A percentile compares a stretch with the other conserved stretches of the same genome.
Conservation (phyloP, 176 grass and related monocot species). For the Zoysia pacifica region DNA sequence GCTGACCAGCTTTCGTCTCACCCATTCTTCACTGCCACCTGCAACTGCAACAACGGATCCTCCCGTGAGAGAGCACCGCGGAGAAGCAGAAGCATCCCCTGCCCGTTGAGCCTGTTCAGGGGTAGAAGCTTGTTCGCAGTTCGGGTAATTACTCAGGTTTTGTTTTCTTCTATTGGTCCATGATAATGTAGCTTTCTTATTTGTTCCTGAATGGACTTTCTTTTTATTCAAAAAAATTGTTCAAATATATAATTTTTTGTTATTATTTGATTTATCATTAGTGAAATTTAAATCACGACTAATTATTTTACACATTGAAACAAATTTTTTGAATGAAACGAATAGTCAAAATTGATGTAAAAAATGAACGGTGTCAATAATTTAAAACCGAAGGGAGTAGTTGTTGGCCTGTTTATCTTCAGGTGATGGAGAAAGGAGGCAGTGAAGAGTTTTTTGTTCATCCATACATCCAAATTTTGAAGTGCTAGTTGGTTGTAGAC, state of each 20-base stretch:
- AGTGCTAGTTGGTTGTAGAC: not conserved
- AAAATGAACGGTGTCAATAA: no score
- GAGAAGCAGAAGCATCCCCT: not conserved
- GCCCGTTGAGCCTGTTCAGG: not conserved
- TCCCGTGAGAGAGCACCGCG: not conserved
- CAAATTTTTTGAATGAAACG: no score
- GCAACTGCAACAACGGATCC: not conserved
- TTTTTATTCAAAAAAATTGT: no score
- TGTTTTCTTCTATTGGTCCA: not conserved
- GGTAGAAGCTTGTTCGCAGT: not conserved
- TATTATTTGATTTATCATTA: no score
- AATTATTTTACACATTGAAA: no score
- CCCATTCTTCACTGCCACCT: constrained; percentile 30
- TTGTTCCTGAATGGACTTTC: not conserved
- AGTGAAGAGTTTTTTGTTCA: constrained; percentile 11
- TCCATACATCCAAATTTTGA: not conserved
- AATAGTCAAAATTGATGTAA: no score
- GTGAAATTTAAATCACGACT: no score
- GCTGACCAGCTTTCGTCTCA: constrained; percentile 52
- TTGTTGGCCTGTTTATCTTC: constrained; percentile 13
- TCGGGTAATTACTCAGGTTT: constrained; percentile 18
- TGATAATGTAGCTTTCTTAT: constrained; percentile 2
- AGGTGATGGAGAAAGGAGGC: constrained; percentile 18
- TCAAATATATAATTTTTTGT: no score
- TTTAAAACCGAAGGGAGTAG: not conserved